Percentiles rank a stretch among this genome's conserved stretches.
Conservation (phyloP, 345 rosid genomes). For the Arabis alpina region DNA sequence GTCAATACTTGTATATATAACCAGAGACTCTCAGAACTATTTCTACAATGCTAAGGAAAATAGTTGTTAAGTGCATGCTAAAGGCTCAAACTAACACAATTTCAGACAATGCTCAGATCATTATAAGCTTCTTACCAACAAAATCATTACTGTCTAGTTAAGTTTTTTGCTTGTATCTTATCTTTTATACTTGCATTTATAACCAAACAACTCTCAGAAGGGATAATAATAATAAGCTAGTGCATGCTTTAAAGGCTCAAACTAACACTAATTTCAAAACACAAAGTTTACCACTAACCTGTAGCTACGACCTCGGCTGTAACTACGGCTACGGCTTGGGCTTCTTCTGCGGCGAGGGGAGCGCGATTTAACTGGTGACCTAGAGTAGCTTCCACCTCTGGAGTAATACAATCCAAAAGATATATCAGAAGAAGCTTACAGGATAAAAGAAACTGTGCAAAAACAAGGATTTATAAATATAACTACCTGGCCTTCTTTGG, state of each 20-base stretch:
- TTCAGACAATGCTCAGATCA: background rate
- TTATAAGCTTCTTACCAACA: background rate
- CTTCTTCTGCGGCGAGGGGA: slow-evolving; percentile 83
- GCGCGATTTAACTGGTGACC: slow-evolving; percentile 60
- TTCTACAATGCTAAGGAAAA: background rate
- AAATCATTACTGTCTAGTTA: background rate
- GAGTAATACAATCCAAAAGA: slow-evolving; percentile 18
- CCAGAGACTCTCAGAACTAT: background rate
- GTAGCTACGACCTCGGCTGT: slow-evolving; percentile 87
- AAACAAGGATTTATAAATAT: background rate
- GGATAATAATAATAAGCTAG: background rate
- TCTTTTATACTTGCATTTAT: too few species aligned
- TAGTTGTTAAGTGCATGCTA: background rate
- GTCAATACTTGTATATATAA: background rate
- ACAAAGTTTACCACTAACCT: slow-evolving; percentile 46
- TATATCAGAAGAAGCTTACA: slow-evolving; percentile 18
- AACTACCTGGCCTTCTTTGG: slow-evolving; percentile 73
- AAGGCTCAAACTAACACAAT: background rate
- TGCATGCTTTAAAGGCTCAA: background rate
- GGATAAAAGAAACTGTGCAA: background rate
- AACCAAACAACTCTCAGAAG: background rate
- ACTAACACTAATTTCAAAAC: background rate
- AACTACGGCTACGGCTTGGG: slow-evolving; percentile 71
- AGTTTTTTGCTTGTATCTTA: background rate
- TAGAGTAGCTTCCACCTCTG: slow-evolving; percentile 72